Evolutionary conservation across 2,329 filamentous ascomycete species (phyloP).

Genomic region (Aspergillus sp.): DNA sequence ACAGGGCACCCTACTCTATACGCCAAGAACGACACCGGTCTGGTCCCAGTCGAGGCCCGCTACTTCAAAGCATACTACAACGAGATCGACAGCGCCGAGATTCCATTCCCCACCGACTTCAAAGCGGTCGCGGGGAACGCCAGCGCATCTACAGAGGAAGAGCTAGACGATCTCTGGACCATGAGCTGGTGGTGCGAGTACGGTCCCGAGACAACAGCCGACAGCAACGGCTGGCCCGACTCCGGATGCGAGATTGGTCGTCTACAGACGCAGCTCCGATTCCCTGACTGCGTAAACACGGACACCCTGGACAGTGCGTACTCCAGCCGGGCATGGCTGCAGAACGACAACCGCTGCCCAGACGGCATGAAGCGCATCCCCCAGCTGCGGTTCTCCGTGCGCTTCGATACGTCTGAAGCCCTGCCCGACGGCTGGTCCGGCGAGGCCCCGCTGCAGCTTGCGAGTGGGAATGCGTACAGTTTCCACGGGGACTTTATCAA

Average conservation of each 20-base stretch:
- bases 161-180: background rate
- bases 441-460: background rate
- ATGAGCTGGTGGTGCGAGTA: constrained; percentile 9
- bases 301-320: background rate
- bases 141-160: background rate
- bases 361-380: constrained; percentile 17
- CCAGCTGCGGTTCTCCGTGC: constrained; percentile 18
- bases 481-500: constrained; percentile 15
- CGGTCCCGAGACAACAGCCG: background rate
- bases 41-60: constrained; percentile 8
- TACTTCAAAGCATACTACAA: constrained; percentile 22
- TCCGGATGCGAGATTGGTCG: background rate
- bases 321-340: constrained; percentile 5
- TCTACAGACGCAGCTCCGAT: constrained; percentile 1
- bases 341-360: constrained; percentile 16
- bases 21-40: background rate
- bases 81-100: constrained; percentile 14
- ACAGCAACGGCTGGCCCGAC: background rate
- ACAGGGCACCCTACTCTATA: constrained; percentile 20
- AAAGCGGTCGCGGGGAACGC: constrained; percentile 12
- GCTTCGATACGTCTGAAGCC: constrained; percentile 13
- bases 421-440: constrained; percentile 18
- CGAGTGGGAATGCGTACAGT: constrained; percentile 6
- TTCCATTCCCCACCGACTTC: constrained; percentile 17
- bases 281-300: constrained; percentile 5